Evolutionary conservation across 306 rosid genomes (phyloP), one percentile per base, ranked within the genome.

Genomic region (Gleditsia sinensis): DNA sequence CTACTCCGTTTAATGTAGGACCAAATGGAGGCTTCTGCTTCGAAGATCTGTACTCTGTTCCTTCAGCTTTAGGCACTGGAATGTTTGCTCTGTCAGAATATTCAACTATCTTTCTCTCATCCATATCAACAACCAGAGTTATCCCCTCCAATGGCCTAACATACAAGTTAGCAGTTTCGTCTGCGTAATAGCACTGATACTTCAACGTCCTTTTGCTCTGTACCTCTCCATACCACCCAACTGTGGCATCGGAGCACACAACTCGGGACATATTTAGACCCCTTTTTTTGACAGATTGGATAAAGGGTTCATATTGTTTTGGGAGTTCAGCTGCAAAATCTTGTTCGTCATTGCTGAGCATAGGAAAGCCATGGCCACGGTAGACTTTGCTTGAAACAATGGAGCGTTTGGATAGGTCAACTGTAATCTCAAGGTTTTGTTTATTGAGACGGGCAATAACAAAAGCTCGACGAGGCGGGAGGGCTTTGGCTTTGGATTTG

Each of bases 21-120:
- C 80, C 83, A 24, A 78, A 78, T 0, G 86, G 86, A 33, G 86
- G 86, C 10, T 68, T 82, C 45, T 67, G 20, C 43, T 73, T 78
- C 0, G 83, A 82, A 0, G 36, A 50, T 53, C 80, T 8, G 27
- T 82, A 82, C 53, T 78, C 86, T 6, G 86, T 82, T 0, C 73
- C 80, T 12, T 82, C 69, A 6, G 54, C 77, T 53, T 78, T 78
- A 0, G 83, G 70, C 64, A 78, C 65, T 0, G 86, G 80, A 72
- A 76, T 3, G 34, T 33, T 67, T 3, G 10, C 2, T 13, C 60
- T 82, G 32, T 82, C 86, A 20, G 13, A 34, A 36, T 67, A 82
- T 0, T 49, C 34, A 10, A 82, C 20, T 6, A 59, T 80, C 17
- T 42, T 72, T 61, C 54, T 81, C 21, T 67, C 77, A 11, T 82